Evolutionary conservation across 2,329 filamentous ascomycete species (phyloP).

Genomic region (Aspergillus japonicus): DNA sequence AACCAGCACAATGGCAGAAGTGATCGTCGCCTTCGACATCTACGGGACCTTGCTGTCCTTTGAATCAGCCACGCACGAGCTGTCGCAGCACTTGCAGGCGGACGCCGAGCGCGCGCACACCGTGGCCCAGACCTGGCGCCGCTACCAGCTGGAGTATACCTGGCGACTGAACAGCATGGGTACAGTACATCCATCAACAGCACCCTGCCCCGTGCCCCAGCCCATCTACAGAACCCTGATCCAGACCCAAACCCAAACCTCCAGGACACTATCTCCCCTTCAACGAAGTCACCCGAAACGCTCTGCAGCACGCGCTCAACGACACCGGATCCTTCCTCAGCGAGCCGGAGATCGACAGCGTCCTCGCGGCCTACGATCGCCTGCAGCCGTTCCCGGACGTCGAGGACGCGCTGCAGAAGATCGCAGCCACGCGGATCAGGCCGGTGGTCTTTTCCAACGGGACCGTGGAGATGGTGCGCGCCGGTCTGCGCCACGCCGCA

Average conservation of each 20-base stretch:
- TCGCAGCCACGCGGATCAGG: slow-evolving; percentile 48
- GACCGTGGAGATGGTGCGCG: slow-evolving; percentile 60
- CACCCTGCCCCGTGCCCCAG: too few species aligned
- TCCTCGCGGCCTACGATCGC: slow-evolving; percentile 65
- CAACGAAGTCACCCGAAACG: slow-evolving; percentile 59
- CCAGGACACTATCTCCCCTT: slow-evolving; percentile 64
- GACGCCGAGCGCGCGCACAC: slow-evolving; percentile 56
- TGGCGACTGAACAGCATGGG: slow-evolving; percentile 76
- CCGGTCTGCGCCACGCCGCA: slow-evolving; percentile 58
- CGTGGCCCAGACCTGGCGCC: slow-evolving; percentile 63
- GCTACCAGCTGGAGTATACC: slow-evolving; percentile 74
- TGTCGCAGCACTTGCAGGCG: slow-evolving; percentile 53
- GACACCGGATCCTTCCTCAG: slow-evolving; percentile 54
- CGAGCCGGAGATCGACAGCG: slow-evolving; percentile 43
- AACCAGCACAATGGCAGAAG: slow-evolving; percentile 23
- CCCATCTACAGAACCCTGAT: too few species aligned
- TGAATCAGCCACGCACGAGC: slow-evolving; percentile 61
- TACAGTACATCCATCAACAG: slow-evolving; percentile 34
- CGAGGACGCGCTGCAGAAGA: slow-evolving; percentile 49
- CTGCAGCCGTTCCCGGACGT: slow-evolving; percentile 67
- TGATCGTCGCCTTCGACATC: slow-evolving; percentile 68
- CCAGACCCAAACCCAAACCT: not conserved
- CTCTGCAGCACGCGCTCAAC: slow-evolving; percentile 63
- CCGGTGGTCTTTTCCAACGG: slow-evolving; percentile 71
- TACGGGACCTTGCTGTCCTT: slow-evolving; percentile 75